phyloP scores from a whole-genome alignment of 768 basidiomycete species.

The Mycena alexandri region DNA sequence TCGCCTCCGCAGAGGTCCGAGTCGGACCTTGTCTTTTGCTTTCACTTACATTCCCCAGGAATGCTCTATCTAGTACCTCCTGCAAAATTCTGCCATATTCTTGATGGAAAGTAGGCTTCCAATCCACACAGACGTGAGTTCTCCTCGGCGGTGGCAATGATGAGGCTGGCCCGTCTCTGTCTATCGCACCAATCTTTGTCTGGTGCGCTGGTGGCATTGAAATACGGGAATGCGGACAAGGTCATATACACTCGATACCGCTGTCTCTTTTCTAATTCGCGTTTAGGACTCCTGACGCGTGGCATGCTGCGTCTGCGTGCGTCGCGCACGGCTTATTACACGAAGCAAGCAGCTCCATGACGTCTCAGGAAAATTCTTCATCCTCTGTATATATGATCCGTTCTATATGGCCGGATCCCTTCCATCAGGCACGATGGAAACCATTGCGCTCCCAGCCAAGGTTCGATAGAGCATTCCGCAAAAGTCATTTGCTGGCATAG shows the following conservation, averaged over 20 bases:
- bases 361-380: constrained; percentile 20
- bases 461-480: background rate
- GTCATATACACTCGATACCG: background rate
- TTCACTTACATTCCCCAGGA: constrained; percentile 1
- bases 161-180: background rate
- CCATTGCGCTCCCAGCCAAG: background rate
- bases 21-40: constrained; percentile 8
- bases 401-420: constrained; percentile 15
- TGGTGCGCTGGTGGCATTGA: background rate
- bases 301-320: constrained; percentile 9
- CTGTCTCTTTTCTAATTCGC: background rate
- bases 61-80: background rate
- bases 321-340: constrained; percentile 20
- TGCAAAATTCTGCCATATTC: background rate
- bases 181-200: background rate
- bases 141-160: constrained; percentile 4
- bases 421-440: constrained; percentile 22
- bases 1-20: constrained; percentile 1
- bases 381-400: constrained; percentile 16
- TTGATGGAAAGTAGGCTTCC: constrained; percentile 1
- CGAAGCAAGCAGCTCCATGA: constrained; percentile 21
- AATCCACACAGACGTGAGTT: background rate
- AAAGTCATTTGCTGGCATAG: background rate
- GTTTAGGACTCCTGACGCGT: background rate
- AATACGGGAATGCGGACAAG: background rate